Evolutionary conservation across 2,329 filamentous ascomycete genomes (phyloP).

Genomic region (Cordyceps militaris): DNA sequence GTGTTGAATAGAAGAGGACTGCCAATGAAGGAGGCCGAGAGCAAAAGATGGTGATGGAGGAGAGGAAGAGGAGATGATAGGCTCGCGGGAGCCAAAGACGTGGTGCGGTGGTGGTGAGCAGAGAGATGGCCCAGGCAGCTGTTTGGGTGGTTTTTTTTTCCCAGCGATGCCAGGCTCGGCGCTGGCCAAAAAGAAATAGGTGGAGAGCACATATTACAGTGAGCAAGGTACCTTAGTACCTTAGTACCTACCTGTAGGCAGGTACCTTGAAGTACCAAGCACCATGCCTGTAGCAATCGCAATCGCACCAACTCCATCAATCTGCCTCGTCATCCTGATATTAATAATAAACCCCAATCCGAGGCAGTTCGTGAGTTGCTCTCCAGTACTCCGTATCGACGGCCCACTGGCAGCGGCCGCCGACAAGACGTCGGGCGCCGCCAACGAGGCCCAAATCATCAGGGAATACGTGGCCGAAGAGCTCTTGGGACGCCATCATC

Average conservation of each 20-base stretch:
- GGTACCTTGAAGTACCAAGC: too few relatives aligned
- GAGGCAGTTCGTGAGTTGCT: too few relatives aligned
- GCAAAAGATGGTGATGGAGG: not conserved
- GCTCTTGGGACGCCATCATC: too few relatives aligned
- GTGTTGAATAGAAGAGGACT: not conserved
- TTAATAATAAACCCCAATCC: too few relatives aligned
- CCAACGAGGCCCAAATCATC: not conserved
- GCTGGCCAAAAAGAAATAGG: not conserved
- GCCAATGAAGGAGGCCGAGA: not conserved
- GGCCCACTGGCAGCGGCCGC: not conserved
- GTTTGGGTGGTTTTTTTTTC: not conserved
- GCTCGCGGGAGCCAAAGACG: not conserved
- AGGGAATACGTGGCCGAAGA: not conserved
- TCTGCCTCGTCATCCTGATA: too few relatives aligned
- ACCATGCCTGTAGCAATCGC: too few relatives aligned
- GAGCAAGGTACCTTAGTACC: not conserved
- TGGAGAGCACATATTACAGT: not conserved
- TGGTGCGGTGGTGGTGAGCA: not conserved
- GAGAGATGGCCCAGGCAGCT: not conserved
- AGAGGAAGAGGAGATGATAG: not conserved
- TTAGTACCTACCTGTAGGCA: not conserved
- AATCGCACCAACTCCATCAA: too few relatives aligned
- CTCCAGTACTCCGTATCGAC: not conserved
- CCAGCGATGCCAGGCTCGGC: not conserved
- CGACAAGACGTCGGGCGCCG: not conserved